Evolutionary conservation across 1,284 basidiomycete species (phyloP).

Genomic region (Naganishia cerealis): DNA sequence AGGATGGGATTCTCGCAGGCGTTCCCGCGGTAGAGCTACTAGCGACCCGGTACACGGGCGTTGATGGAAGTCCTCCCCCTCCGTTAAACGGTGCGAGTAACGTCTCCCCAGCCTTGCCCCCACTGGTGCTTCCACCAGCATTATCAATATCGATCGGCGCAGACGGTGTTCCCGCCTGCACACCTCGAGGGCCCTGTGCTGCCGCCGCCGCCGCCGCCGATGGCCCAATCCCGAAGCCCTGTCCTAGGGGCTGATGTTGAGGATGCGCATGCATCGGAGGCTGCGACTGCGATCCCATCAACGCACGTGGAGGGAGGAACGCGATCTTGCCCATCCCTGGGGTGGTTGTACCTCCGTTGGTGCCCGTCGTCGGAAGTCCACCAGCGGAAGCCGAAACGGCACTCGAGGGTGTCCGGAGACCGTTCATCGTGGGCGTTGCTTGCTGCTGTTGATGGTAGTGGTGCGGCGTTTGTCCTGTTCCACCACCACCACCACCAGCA

Average conservation of each 20-base stretch:
- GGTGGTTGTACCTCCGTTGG: background rate
- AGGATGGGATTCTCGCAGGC: background rate
- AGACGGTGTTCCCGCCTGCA: conserved; percentile 3
- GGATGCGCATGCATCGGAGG: background rate
- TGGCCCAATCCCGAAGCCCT: background rate
- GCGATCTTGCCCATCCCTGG: background rate
- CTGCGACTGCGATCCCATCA: conserved; percentile 1
- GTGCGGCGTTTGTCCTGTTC: background rate
- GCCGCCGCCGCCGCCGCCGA: background rate
- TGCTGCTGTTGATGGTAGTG: background rate
- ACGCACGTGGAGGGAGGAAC: conserved; percentile 12
- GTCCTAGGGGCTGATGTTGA: background rate
- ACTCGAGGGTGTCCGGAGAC: conserved; percentile 5
- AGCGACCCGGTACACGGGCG: conserved; percentile 10
- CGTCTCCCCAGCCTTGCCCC: background rate
- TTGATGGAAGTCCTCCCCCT: conserved; percentile 9
- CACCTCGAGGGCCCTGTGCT: background rate
- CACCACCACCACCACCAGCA: background rate
- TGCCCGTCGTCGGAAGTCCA: background rate
- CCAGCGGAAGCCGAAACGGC: conserved; percentile 2
- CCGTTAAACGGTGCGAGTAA: background rate
- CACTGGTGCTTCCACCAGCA: background rate
- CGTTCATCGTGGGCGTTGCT: background rate
- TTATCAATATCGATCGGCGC: conserved; percentile 12
- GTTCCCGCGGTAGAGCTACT: background rate